phyloP scores from a whole-genome alignment of 768 basidiomycete species.

The Tulasnella sp. region DNA sequence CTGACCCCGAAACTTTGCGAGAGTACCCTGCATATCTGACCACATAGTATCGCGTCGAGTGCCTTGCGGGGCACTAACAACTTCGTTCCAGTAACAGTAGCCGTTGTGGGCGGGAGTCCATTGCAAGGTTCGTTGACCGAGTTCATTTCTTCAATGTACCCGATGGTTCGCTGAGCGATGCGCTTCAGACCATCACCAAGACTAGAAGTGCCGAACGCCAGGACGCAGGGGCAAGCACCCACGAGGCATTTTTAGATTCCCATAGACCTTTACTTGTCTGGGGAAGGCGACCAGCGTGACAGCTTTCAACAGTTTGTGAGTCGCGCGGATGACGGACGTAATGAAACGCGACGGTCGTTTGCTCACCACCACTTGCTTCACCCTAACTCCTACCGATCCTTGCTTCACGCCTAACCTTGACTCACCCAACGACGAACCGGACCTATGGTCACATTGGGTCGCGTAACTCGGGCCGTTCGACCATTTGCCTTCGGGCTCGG shows the following conservation, averaged over 20 bases:
- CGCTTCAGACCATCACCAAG: too few species aligned
- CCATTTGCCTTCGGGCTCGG: not conserved
- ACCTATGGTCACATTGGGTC: slow-evolving; percentile 9
- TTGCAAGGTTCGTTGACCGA: too few species aligned
- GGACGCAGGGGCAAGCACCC: slow-evolving; percentile 1
- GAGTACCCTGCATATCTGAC: not conserved
- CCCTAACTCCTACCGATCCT: slow-evolving; percentile 1
- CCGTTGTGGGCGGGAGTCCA: too few species aligned
- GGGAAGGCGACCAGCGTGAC: slow-evolving; percentile 6
- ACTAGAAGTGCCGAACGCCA: not conserved
- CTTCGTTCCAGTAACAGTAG: not conserved
- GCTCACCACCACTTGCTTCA: slow-evolving; percentile 8
- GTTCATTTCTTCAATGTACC: too few species aligned
- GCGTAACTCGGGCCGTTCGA: not conserved
- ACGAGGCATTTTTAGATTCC: not conserved
- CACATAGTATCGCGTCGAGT: not conserved
- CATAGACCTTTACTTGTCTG: not conserved
- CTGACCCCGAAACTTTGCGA: not conserved
- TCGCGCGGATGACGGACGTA: slow-evolving; percentile 15
- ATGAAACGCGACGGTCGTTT: slow-evolving; percentile 6
- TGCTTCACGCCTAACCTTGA: slow-evolving; percentile 1
- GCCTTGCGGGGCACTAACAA: not conserved
- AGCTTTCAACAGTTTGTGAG: slow-evolving; percentile 7
- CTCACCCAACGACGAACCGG: slow-evolving; percentile 12
- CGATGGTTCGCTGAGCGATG: too few species aligned